Percentiles rank a stretch among this genome's conserved stretches.
Evolutionary conservation across 2,329 filamentous ascomycete species (phyloP).

Genomic region (Ramularia collo-cygni): DNA sequence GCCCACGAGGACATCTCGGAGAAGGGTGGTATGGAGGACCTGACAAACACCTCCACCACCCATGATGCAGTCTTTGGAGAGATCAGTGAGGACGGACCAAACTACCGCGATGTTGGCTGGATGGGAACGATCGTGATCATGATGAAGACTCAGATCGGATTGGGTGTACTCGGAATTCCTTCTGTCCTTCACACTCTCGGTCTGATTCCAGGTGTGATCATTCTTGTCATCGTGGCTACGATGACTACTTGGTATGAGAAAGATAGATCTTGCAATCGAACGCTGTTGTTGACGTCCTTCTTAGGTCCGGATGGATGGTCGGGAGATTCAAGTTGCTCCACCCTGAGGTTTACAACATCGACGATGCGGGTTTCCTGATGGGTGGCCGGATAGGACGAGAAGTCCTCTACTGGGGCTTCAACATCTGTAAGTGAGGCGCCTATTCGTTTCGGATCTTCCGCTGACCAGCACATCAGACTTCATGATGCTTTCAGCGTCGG

Average conservation of each 20-base stretch:
- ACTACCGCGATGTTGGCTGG: conserved; percentile 34
- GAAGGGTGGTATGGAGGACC: conserved; percentile 15
- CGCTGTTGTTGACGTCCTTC: no score
- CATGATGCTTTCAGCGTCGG: conserved; percentile 33
- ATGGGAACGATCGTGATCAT: conserved; percentile 39
- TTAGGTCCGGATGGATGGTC: conserved; percentile 39
- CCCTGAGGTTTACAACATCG: conserved; percentile 51
- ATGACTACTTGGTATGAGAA: conserved; percentile 40
- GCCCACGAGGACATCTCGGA: conserved; percentile 12
- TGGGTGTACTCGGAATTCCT: conserved; percentile 46
- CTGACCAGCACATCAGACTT: conserved; percentile 15
- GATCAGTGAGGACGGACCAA: conserved; percentile 13
- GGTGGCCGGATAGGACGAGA: conserved; percentile 49
- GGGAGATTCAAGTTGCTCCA: conserved; percentile 50
- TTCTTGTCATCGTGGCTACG: conserved; percentile 33
- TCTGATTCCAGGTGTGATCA: conserved; percentile 44
- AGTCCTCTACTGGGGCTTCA: conserved; percentile 33
- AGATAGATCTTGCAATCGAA: no score
- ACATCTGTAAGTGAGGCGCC: conserved; percentile 5
- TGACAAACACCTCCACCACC: conserved; percentile 6
- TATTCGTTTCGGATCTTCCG: no score
- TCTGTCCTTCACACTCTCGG: conserved; percentile 37
- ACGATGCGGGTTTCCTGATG: conserved; percentile 49
- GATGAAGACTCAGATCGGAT: conserved; percentile 42
- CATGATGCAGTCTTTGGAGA: conserved; percentile 15